Evolutionary conservation across 108 stramenopile species (phyloP).

Genomic region (Nitzschia inconspicua): DNA sequence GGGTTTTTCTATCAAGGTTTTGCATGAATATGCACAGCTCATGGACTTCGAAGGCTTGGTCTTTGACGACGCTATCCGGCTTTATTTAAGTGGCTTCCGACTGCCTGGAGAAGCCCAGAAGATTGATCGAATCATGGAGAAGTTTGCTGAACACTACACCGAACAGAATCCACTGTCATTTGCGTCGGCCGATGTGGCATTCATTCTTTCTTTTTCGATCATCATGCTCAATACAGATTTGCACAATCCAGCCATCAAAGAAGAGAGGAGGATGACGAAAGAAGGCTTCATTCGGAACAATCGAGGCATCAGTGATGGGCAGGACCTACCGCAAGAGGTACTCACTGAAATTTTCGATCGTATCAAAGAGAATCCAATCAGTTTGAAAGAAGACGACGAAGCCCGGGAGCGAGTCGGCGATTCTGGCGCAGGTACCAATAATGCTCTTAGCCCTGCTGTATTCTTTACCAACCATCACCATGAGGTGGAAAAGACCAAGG

Average conservation of each 20-base stretch:
- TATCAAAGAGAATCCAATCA: constrained; percentile 92
- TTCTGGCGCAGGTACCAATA: constrained; percentile 22
- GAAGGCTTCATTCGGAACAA: constrained; percentile 94
- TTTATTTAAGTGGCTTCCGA: constrained; percentile 94
- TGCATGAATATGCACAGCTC: constrained; percentile 88
- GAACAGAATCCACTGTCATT: constrained; percentile 84
- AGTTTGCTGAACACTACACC: constrained; percentile 94
- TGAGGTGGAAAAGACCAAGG: constrained; percentile 75
- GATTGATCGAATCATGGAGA: constrained; percentile 99
- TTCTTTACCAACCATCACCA: constrained; percentile 77
- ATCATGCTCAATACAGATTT: constrained; percentile 99
- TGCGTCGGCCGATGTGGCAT: constrained; percentile 94
- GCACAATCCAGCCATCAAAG: constrained; percentile 96
- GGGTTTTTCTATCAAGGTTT: constrained; percentile 87
- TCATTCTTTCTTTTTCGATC: constrained; percentile 96
- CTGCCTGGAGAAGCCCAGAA: constrained; percentile 99
- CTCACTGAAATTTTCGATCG: constrained; percentile 90
- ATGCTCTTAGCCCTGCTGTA: constrained; percentile 43
- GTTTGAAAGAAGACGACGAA: constrained; percentile 94
- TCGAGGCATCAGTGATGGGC: constrained; percentile 94
- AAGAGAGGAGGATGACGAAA: constrained; percentile 94
- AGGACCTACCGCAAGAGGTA: constrained; percentile 89
- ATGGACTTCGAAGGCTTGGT: constrained; percentile 86
- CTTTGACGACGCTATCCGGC: constrained; percentile 95
- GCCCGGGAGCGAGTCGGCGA: constrained; percentile 64